These are phyloP conservation scores for Carpinus viminea DNA, from an alignment of 306 rosid genomes.

Conservation along the genomic window DNA sequence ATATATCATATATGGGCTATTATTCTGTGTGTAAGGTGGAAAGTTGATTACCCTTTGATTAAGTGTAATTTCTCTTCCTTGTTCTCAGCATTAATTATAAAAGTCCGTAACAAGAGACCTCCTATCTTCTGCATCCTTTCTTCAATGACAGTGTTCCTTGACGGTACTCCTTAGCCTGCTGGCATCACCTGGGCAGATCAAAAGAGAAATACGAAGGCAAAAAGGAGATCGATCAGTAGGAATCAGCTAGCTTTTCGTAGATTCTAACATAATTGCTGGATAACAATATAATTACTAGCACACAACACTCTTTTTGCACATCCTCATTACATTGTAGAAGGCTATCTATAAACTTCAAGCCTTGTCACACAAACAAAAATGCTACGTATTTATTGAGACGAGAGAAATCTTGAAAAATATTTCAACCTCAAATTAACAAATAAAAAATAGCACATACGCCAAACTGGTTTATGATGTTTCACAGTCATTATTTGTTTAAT, in stretches of 20 bases:
- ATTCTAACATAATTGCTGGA: not conserved
- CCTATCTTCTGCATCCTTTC: slow-evolving; percentile 24
- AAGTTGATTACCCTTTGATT: slow-evolving; percentile 2
- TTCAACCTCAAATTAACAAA: not conserved
- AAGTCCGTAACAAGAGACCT: not conserved
- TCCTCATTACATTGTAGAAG: not conserved
- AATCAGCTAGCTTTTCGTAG: slow-evolving; percentile 5
- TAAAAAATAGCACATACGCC: not conserved
- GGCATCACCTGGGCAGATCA: slow-evolving; percentile 9
- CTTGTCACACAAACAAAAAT: not conserved
- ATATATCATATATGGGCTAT: not conserved
- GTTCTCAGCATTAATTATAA: not conserved
- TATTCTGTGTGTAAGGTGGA: not conserved
- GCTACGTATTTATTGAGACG: not conserved
- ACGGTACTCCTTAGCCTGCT: slow-evolving; percentile 1
- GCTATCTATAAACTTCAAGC: not conserved
- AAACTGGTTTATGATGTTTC: not conserved
- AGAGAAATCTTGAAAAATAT: not conserved
- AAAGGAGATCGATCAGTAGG: slow-evolving; percentile 8
- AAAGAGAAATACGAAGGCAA: slow-evolving; percentile 2
- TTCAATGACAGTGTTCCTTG: not conserved
- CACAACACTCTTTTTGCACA: slow-evolving; percentile 3
- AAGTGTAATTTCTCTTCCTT: slow-evolving; percentile 1
- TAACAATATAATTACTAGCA: not conserved
- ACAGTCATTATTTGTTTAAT: not conserved